Percentiles rank a stretch among this genome's conserved stretches.
Evolutionary conservation across 176 grass and related monocot species (phyloP).

Genomic region (Oryza glumipatula): DNA sequence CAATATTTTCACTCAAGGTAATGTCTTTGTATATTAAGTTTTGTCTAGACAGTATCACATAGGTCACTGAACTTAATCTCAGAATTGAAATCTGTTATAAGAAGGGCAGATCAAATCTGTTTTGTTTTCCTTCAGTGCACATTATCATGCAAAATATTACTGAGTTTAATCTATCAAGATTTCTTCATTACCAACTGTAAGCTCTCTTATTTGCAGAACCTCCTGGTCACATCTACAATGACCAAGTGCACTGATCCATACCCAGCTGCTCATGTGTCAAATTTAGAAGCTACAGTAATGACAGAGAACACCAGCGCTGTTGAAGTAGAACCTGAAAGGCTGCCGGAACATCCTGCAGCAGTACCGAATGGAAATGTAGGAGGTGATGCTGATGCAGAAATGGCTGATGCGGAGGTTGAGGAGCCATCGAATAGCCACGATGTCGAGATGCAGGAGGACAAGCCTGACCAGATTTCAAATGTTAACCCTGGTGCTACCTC

Average conservation of each 20-base stretch:
- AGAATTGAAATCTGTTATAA: background rate
- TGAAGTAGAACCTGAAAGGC: constrained; percentile 38
- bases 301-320: constrained; percentile 41
- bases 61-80: background rate
- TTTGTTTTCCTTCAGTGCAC: background rate
- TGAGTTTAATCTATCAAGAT: constrained; percentile 28
- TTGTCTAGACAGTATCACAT: background rate
- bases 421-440: constrained; percentile 35
- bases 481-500: constrained; percentile 17
- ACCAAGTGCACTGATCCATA: constrained; percentile 74
- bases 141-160: background rate
- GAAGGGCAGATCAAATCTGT: background rate
- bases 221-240: constrained; percentile 88
- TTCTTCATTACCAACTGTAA: constrained; percentile 18
- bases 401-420: constrained; percentile 72
- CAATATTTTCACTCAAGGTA: background rate
- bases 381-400: constrained; percentile 79
- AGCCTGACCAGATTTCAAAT: constrained; percentile 45
- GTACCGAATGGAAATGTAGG: constrained; percentile 59
- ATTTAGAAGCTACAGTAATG: constrained; percentile 33
- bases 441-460: constrained; percentile 72
- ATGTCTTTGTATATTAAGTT: background rate
- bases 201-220: constrained; percentile 64
- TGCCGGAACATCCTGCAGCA: constrained; percentile 33
- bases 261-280: constrained; percentile 48